Conservation (phyloP, 352 stramenopile genomes). For the Phytophthora cactorum region DNA sequence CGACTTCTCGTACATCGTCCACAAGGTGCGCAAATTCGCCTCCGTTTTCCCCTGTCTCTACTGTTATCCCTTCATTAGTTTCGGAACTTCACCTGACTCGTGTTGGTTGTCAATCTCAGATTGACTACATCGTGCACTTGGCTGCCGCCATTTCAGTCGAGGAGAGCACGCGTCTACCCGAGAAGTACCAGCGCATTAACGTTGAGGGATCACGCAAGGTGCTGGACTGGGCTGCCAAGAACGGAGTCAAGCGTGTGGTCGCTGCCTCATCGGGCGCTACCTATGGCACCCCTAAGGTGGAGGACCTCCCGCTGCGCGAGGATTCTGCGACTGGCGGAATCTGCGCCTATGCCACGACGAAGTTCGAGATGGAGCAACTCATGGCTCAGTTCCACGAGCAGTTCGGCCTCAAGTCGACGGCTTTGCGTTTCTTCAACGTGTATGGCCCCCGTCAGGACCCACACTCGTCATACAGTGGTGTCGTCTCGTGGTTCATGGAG, state of each 20-base stretch:
- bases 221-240: constrained; percentile 73
- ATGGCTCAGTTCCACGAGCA: constrained; percentile 73
- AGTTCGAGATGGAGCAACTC: constrained; percentile 84
- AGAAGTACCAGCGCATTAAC: constrained; percentile 87
- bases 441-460: constrained; percentile 84
- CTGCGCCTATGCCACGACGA: constrained; percentile 80
- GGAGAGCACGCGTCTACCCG: constrained; percentile 79
- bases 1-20: constrained; percentile 79
- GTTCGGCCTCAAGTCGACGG: constrained; percentile 71
- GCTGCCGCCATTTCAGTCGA: constrained; percentile 83
- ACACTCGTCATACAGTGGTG: constrained; percentile 80
- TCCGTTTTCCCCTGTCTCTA: constrained; percentile 23
- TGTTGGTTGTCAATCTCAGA: constrained; percentile 34
- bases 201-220: constrained; percentile 79
- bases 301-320: constrained; percentile 71
- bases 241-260: constrained; percentile 78
- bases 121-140: constrained; percentile 83
- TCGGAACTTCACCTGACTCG: constrained; percentile 23
- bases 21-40: constrained; percentile 56
- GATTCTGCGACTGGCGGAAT: constrained; percentile 75
- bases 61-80: constrained; percentile 15
- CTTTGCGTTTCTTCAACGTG: constrained; percentile 85
- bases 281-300: constrained; percentile 65
- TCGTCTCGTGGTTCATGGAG: constrained; percentile 87
- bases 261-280: constrained; percentile 76